Percentiles rank a stretch among this genome's conserved stretches.
phyloP scores from a whole-genome alignment of 2,329 filamentous ascomycete genomes.

The Aspergillus transmontanensis region DNA sequence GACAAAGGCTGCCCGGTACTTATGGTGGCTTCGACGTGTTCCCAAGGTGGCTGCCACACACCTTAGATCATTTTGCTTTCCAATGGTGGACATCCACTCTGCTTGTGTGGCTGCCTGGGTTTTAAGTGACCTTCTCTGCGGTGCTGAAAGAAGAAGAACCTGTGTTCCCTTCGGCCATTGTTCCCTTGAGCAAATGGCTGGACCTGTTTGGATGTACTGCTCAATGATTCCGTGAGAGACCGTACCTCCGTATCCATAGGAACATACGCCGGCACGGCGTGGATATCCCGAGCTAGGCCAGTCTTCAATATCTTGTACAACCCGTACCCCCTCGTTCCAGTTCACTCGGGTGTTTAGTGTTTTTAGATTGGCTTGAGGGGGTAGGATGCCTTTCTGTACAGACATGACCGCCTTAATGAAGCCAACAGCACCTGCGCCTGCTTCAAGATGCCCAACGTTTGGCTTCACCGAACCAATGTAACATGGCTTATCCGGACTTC shows the following conservation, averaged over 20 bases:
- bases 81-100: not conserved
- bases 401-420: slow-evolving; percentile 31
- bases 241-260: slow-evolving; percentile 39
- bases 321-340: slow-evolving; percentile 28
- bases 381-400: slow-evolving; percentile 23
- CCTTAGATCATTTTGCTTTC: not conserved
- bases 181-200: not conserved
- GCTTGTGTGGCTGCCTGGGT: not conserved
- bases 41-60: not conserved
- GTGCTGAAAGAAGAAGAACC: not conserved
- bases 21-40: not conserved
- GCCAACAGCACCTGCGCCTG: slow-evolving; percentile 29
- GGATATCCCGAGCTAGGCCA: slow-evolving; percentile 21
- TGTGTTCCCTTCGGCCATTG: not conserved
- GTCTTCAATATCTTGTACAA: slow-evolving; percentile 24
- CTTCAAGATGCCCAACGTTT: slow-evolving; percentile 37
- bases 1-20: slow-evolving; percentile 1
- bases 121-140: not conserved
- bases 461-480: slow-evolving; percentile 36
- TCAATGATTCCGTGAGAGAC: slow-evolving; percentile 39
- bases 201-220: slow-evolving; percentile 6
- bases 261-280: slow-evolving; percentile 33
- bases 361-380: slow-evolving; percentile 38
- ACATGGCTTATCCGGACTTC: slow-evolving; percentile 23
- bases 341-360: slow-evolving; percentile 38